Percentiles rank a stretch among this genome's conserved stretches.
These are phyloP conservation scores for Malassezia equina DNA, from an alignment of 1,284 basidiomycete species.

Conservation along the genomic window DNA sequence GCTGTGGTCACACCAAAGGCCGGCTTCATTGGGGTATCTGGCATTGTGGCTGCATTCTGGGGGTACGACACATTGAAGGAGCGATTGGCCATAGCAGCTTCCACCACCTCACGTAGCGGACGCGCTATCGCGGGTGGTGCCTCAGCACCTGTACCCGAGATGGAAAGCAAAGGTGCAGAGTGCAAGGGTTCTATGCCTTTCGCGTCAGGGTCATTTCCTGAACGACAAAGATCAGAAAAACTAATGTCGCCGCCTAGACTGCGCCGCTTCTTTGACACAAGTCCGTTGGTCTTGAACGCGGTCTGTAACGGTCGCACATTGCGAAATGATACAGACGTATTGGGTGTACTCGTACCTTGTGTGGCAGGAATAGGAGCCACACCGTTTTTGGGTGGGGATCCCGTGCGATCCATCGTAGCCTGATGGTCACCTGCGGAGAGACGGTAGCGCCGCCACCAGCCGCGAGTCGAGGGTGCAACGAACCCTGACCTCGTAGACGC, in stretches of 20 bases:
- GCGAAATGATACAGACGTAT: constrained; percentile 49
- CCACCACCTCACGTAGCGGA: constrained; percentile 41
- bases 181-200: not conserved
- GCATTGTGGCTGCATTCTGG: constrained; percentile 36
- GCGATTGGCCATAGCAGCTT: constrained; percentile 32
- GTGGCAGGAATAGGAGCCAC: not conserved
- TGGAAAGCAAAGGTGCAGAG: not conserved
- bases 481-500: not conserved
- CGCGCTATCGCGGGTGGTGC: constrained; percentile 16
- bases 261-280: constrained; percentile 45
- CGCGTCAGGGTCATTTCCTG: not conserved
- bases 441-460: not conserved
- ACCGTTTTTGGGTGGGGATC: not conserved
- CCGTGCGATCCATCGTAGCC: not conserved
- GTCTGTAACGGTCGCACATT: constrained; percentile 50
- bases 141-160: not conserved
- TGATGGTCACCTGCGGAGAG: not conserved
- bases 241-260: not conserved
- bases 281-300: constrained; percentile 50
- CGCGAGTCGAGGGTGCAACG: not conserved
- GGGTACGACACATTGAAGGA: constrained; percentile 17
- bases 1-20: constrained; percentile 1
- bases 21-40: constrained; percentile 49
- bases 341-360: constrained; percentile 2
- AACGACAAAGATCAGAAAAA: not conserved